Evolutionary conservation across 1,284 basidiomycete genomes (phyloP).

Genomic region (Phellopilus nigrolimitatus): DNA sequence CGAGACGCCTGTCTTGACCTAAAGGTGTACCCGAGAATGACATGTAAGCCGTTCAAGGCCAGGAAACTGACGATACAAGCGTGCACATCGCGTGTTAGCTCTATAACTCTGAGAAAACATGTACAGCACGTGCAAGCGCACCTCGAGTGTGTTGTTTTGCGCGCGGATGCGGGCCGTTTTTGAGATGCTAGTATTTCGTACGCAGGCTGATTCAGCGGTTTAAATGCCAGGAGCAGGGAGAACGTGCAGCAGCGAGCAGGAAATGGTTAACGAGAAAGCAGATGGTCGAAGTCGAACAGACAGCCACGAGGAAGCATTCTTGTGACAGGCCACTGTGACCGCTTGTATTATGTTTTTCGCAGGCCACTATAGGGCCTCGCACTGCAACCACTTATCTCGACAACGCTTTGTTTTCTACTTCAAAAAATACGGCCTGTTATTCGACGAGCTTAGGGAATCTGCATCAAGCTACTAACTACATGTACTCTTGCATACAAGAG

Average conservation of each 20-base stretch:
- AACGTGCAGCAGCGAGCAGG: not conserved
- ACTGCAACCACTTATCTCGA: too few relatives aligned
- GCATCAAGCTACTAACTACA: too few relatives aligned
- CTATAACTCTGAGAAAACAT: slow-evolving; percentile 6
- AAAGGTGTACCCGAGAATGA: slow-evolving; percentile 79
- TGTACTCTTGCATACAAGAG: too few relatives aligned
- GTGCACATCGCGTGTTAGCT: slow-evolving; percentile 16
- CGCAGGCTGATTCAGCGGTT: not conserved
- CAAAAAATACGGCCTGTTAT: too few relatives aligned
- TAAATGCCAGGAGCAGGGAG: not conserved
- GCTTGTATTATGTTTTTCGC: not conserved
- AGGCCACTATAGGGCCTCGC: too few relatives aligned
- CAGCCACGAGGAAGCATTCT: not conserved
- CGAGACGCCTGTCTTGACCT: slow-evolving; percentile 77
- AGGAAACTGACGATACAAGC: slow-evolving; percentile 7
- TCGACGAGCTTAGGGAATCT: too few relatives aligned
- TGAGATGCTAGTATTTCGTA: not conserved
- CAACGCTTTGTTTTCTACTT: too few relatives aligned
- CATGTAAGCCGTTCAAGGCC: slow-evolving; percentile 45
- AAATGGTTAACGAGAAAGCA: not conserved
- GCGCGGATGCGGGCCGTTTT: slow-evolving; percentile 4
- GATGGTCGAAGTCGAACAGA: not conserved
- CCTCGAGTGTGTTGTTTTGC: slow-evolving; percentile 4
- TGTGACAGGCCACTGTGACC: not conserved
- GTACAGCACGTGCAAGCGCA: slow-evolving; percentile 15